Conservation (phyloP, 768 basidiomycete genomes). For the Psilocybe sp. region DNA sequence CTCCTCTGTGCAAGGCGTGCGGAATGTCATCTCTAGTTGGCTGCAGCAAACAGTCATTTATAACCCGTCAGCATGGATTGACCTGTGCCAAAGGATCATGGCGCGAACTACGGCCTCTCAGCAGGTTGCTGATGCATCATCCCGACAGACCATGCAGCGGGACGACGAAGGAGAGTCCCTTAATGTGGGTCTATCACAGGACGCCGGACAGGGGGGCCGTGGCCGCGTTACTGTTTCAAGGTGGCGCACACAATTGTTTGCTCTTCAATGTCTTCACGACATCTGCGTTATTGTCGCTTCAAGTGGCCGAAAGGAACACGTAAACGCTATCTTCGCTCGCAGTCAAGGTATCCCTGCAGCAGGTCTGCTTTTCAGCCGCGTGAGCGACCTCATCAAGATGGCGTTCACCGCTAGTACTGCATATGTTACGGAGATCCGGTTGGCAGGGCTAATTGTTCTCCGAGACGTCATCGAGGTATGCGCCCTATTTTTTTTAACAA, state of each 20-base stretch:
- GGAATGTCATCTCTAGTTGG: slow-evolving; percentile 93
- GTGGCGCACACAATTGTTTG: slow-evolving; percentile 97
- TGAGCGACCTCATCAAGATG: slow-evolving; percentile 94
- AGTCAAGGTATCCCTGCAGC: slow-evolving; percentile 50
- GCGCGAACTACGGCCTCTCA: slow-evolving; percentile 86
- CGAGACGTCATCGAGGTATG: slow-evolving; percentile 88
- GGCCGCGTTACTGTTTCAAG: slow-evolving; percentile 60
- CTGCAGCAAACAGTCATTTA: slow-evolving; percentile 89
- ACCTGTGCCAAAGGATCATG: slow-evolving; percentile 97
- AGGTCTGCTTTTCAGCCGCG: slow-evolving; percentile 75
- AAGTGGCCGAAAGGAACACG: slow-evolving; percentile 78
- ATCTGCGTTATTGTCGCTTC: slow-evolving; percentile 76
- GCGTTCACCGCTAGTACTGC: slow-evolving; percentile 97
- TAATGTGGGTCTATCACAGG: slow-evolving; percentile 53
- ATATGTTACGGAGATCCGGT: slow-evolving; percentile 91
- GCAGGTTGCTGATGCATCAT: slow-evolving; percentile 64
- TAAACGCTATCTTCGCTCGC: slow-evolving; percentile 73
- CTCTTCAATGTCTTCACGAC: slow-evolving; percentile 86
- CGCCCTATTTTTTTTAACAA: not conserved
- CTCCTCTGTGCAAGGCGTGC: slow-evolving; percentile 88
- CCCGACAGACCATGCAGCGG: slow-evolving; percentile 40
- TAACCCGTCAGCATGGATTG: slow-evolving; percentile 97
- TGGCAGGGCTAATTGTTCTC: slow-evolving; percentile 87
- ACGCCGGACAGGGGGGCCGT: slow-evolving; percentile 28
- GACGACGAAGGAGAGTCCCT: slow-evolving; percentile 97